phyloP scores from a whole-genome alignment of 768 basidiomycete species.

The Gyrodon lividus region DNA sequence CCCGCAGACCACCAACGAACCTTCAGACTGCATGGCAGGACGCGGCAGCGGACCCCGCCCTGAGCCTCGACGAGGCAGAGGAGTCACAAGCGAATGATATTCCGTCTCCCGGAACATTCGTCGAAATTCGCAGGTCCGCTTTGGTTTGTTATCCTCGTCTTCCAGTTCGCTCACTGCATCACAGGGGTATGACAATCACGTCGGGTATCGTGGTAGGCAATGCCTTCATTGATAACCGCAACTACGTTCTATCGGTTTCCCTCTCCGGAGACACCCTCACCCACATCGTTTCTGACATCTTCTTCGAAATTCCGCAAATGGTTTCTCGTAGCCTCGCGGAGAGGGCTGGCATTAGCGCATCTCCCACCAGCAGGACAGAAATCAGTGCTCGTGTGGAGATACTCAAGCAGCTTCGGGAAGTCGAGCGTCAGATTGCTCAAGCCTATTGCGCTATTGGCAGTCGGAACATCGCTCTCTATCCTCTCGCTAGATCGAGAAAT shows the following conservation, averaged over 20 bases:
- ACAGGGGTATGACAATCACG: constrained; percentile 19
- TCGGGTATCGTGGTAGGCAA: constrained; percentile 30
- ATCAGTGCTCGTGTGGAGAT: constrained; percentile 63
- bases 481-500: constrained; percentile 42
- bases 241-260: constrained; percentile 29
- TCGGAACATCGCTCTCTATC: constrained; percentile 38
- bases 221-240: constrained; percentile 31
- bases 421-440: constrained; percentile 49
- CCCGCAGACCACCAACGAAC: constrained; percentile 22
- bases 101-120: constrained; percentile 45
- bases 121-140: constrained; percentile 51
- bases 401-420: constrained; percentile 54
- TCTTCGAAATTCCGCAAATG: constrained; percentile 60
- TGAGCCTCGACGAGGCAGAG: constrained; percentile 12
- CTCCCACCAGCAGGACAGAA: constrained; percentile 35
- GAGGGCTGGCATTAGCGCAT: constrained; percentile 44
- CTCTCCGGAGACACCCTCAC: constrained; percentile 51
- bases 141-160: not conserved
- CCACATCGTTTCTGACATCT: constrained; percentile 51
- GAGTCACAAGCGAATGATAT: constrained; percentile 17
- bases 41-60: constrained; percentile 13
- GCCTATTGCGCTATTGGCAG: constrained; percentile 36
- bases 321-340: constrained; percentile 43
- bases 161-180: constrained; percentile 8
- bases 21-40: constrained; percentile 26